Evolutionary conservation across 2,329 filamentous ascomycete species (phyloP), one percentile per base, ranked within the genome.

Genomic region (Penicillium sp.): DNA sequence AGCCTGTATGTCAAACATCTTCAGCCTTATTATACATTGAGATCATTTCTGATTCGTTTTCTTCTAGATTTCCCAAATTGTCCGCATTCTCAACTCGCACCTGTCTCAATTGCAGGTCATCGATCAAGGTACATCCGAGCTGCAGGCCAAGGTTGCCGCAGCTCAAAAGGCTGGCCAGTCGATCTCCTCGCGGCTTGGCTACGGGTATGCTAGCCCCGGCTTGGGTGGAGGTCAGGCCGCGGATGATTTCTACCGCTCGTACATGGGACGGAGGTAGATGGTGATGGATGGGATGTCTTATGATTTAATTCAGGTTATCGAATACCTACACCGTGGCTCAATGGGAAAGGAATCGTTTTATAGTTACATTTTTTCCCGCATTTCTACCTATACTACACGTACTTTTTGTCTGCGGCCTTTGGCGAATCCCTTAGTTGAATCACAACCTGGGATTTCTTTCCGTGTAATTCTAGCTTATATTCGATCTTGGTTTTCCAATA

Each of bases 81-180:
- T 98, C 52, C 89, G 91, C 61, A 92, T 98, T 49, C 87, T 99
- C 65, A 99, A 99, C 74, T 87, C 89, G 24, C 95, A 99, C 74
- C 86, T 99, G 37, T 87, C 88, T 35, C 93, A 97, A 75, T 82
- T 99, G 59, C 93, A 97, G 76, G 90, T 90, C 79, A 98, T 99
- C 73, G 93, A 98, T 71, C 86, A 87, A 63, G 93, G 93, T 62
- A 90, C 93, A 35, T 84, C 87, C 16, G 84, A 88, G 31, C 81
- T 98, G 52, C 90, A 96, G 73, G 83, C 87, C 58, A 96, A 96
- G 82, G 90, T 98, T 51, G 78, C 81, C 6, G 85, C 88, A 29
- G 90, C 93, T 24, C 92, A 96, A 72, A 93, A 93, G 76, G 85
- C 90, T 35, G 87, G 86, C 68, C 86, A 86, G 60, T 74, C 76